A percentile compares a stretch with the other conserved stretches of the same genome.
phyloP scores from a whole-genome alignment of 164 flowering plant species.

The Stephania cephalantha region DNA sequence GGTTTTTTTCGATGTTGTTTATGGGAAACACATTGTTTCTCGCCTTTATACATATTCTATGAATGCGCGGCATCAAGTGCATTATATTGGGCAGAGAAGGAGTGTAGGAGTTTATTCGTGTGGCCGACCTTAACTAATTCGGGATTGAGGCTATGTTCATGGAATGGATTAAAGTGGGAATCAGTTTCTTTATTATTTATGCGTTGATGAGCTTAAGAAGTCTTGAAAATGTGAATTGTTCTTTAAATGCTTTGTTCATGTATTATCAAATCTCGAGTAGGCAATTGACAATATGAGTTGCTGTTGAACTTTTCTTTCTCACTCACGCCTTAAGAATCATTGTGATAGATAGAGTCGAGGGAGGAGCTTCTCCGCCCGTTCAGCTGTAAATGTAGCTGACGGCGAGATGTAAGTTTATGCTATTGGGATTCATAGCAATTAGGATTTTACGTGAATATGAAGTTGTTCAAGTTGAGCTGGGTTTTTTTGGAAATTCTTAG shows the following conservation, averaged over 20 bases:
- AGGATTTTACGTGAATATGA: background rate
- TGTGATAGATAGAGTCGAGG: background rate
- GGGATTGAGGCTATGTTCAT: background rate
- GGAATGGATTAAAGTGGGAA: background rate
- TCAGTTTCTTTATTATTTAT: background rate
- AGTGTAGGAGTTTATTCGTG: too few species aligned
- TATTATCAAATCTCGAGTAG: too few species aligned
- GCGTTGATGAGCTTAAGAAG: background rate
- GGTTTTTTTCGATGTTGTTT: too few species aligned
- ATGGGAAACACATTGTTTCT: too few species aligned
- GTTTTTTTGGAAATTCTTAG: background rate
- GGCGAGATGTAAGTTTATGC: background rate
- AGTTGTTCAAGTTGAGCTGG: background rate
- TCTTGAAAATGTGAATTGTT: background rate
- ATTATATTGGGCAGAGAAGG: too few species aligned
- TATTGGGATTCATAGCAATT: background rate
- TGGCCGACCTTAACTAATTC: too few species aligned
- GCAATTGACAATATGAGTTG: too few species aligned
- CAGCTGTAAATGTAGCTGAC: background rate
- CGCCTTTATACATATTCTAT: too few species aligned
- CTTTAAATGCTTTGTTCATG: background rate
- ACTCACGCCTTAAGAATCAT: background rate
- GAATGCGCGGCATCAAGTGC: too few species aligned
- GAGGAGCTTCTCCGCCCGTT: background rate
- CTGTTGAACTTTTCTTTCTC: background rate